Percentiles rank a stretch among this genome's conserved stretches.
phyloP scores from a whole-genome alignment of 2,329 filamentous ascomycete genomes.

The Hymenoscyphus fraxineus region DNA sequence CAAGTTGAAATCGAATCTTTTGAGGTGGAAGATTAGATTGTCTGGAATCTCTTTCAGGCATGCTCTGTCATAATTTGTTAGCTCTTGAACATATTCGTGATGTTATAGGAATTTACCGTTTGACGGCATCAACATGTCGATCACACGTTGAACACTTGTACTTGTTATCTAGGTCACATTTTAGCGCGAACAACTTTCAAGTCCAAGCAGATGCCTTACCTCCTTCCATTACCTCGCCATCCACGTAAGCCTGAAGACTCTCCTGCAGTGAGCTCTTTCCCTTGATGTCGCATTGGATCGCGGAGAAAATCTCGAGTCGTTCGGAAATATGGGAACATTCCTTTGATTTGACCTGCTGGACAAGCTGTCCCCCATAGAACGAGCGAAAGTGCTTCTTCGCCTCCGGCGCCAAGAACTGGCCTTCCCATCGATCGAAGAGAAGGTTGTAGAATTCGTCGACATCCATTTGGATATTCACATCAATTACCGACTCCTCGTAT shows the following conservation, averaged over 20 bases:
- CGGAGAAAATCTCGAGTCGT: constrained; percentile 83
- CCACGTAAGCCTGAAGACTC: constrained; percentile 90
- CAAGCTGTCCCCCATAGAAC: constrained; percentile 87
- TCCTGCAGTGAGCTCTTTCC: constrained; percentile 80
- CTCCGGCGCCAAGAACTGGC: constrained; percentile 65
- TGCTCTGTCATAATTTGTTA: constrained; percentile 49
- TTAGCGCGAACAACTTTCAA: constrained; percentile 24
- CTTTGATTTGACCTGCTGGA: constrained; percentile 93
- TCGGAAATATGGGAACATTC: constrained; percentile 94
- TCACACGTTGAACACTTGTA: constrained; percentile 94
- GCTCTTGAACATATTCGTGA: background rate
- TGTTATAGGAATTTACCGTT: constrained; percentile 51
- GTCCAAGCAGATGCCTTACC: constrained; percentile 42
- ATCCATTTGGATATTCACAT: constrained; percentile 91
- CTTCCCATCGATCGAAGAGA: constrained; percentile 86
- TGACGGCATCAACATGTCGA: constrained; percentile 86
- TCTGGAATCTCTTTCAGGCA: constrained; percentile 91
- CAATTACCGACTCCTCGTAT: constrained; percentile 77
- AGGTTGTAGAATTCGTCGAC: constrained; percentile 97
- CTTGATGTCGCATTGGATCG: constrained; percentile 94
- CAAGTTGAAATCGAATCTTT: constrained; percentile 79
- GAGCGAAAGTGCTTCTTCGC: constrained; percentile 70
- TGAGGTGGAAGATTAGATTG: constrained; percentile 92
- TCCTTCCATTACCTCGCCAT: constrained; percentile 94
- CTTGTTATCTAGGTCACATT: constrained; percentile 68